These are phyloP conservation scores for Saccharomycopsis capsularis DNA, from an alignment of 805 yeast species.

Conservation along the genomic window DNA sequence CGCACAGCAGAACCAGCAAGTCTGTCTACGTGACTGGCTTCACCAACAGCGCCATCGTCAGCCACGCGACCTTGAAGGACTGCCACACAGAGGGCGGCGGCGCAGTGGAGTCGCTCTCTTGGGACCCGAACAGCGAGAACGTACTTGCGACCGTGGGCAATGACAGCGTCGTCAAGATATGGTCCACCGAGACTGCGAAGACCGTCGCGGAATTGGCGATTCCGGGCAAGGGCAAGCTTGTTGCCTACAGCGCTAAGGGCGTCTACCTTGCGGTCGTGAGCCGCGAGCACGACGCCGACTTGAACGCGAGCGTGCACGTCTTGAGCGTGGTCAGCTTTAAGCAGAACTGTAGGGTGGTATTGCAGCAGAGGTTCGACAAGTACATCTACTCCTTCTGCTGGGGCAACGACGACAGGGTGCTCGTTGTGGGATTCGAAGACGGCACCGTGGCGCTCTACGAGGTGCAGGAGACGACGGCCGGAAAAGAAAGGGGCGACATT, in stretches of 20 bases:
- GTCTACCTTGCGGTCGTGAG: conserved; percentile 6
- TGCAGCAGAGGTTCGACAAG: background rate
- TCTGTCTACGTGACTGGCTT: background rate
- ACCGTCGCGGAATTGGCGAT: conserved; percentile 1
- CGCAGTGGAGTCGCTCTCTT: background rate
- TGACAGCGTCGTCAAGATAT: conserved; percentile 7
- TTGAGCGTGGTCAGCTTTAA: conserved; percentile 2
- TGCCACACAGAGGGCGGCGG: conserved; percentile 8
- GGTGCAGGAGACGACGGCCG: background rate
- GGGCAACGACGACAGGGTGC: conserved; percentile 9
- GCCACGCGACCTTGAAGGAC: background rate
- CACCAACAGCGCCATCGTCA: background rate
- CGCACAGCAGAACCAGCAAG: conserved; percentile 3
- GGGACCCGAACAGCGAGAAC: conserved; percentile 12
- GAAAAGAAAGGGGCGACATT: background rate
- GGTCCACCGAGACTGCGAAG: conserved; percentile 6
- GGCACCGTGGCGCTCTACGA: conserved; percentile 10
- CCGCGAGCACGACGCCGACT: conserved; percentile 4
- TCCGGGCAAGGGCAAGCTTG: conserved; percentile 7
- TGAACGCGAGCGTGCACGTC: background rate
- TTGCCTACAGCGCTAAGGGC: conserved; percentile 8
- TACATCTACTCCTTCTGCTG: conserved; percentile 3
- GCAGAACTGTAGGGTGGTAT: conserved; percentile 1
- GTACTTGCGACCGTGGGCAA: conserved; percentile 12
- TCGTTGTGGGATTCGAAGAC: conserved; percentile 10